Evolutionary conservation across 345 rosid species (phyloP), one percentile per base, ranked within the genome.

Genomic region (Sonneratia alba): DNA sequence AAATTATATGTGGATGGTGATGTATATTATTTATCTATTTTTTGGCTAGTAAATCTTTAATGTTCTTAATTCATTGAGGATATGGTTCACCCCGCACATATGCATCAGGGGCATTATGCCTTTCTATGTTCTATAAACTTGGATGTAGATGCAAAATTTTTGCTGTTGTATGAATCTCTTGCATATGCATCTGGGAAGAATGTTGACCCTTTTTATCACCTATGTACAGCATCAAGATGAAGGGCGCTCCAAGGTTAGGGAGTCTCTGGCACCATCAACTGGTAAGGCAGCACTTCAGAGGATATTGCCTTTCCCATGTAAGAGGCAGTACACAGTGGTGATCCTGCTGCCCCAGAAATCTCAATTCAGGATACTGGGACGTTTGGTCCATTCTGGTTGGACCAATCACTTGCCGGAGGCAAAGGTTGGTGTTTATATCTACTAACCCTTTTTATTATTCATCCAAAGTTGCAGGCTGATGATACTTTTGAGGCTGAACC

Each of bases 311-410:
- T 78, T 68, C 77, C 93, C 96, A 34, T 91, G 97, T 86, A 85
- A 80, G 72, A 87, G 84, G 66, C 96, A 89, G 77, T 84, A 86
- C 74, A 93, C 96, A 24, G 85, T 82, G 55, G 94, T 93, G 77
- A 85, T 93, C 78, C 86, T 93, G 69, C 85, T 91, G 91, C 96
- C 96, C 16, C 89, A 74, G 75, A 81, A 78, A 74, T 83, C 89
- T 66, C 78, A 84, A 69, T 80, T 86, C 37, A 78, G 74, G 77
- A 75, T 77, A 67, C 74, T 87, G 61, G 85, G 77, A 62, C 85
- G 90, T 63, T 36, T 84, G 69, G 81, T 87, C 67, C 72, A 8
- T 55, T 77, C 80, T 21, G 55, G 77, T 43, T 75, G 7, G 72
- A 62, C 55, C 66, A 53, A 37, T 67, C 75, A 57, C 37, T 65